Percentiles rank a stretch among this genome's conserved stretches.
phyloP scores from a whole-genome alignment of 192 early-diverging fungal genomes.

The Coemansia sp. region DNA sequence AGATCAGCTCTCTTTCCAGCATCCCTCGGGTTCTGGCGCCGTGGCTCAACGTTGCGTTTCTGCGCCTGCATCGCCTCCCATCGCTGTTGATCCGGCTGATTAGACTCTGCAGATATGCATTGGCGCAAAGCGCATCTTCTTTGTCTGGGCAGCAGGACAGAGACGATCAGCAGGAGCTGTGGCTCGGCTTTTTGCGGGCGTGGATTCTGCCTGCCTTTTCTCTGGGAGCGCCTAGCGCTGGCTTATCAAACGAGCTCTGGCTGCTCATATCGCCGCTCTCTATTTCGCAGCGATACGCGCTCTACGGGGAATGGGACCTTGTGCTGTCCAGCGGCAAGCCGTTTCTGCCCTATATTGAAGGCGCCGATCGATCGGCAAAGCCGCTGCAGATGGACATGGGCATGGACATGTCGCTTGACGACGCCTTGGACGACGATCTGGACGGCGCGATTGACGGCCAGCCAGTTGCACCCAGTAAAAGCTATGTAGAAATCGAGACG shows the following conservation, averaged over 20 bases:
- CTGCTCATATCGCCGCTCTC: slow-evolving; percentile 31
- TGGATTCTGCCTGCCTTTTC: slow-evolving; percentile 51
- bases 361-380: neutral
- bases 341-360: slow-evolving; percentile 15
- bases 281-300: slow-evolving; percentile 26
- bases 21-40: slow-evolving; percentile 40
- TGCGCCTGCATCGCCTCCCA: slow-evolving; percentile 30
- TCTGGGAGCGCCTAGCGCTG: slow-evolving; percentile 29
- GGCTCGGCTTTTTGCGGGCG: slow-evolving; percentile 36
- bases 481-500: slow-evolving; percentile 31
- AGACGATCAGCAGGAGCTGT: neutral
- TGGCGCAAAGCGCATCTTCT: slow-evolving; percentile 12
- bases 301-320: slow-evolving; percentile 37
- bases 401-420: slow-evolving; percentile 45
- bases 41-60: slow-evolving; percentile 41
- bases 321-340: slow-evolving; percentile 29
- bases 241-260: slow-evolving; percentile 51
- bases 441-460: neutral
- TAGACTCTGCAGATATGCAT: slow-evolving; percentile 37
- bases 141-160: neutral
- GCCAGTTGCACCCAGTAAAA: neutral
- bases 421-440: slow-evolving; percentile 26
- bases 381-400: neutral
- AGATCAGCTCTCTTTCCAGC: slow-evolving; percentile 9
- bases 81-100: slow-evolving; percentile 34